phyloP scores from a whole-genome alignment of 352 stramenopile genomes.

The Globisporangium emineosum region DNA sequence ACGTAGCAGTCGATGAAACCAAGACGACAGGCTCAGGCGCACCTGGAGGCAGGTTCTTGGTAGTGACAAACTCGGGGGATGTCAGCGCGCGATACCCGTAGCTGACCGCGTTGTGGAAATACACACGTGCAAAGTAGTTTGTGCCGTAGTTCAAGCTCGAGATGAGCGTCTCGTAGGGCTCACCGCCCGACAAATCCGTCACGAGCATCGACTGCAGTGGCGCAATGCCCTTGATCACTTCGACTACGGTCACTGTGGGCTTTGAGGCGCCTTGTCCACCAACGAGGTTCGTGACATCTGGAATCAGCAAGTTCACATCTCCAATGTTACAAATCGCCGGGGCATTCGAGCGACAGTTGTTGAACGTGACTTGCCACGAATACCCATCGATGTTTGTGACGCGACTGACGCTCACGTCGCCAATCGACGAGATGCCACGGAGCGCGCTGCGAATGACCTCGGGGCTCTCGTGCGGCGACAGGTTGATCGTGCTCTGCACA shows the following conservation, averaged over 20 bases:
- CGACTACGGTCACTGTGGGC: conserved; percentile 44
- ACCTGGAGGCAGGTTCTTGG: conserved; percentile 87
- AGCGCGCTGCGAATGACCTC: conserved; percentile 44
- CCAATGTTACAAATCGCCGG: conserved; percentile 90
- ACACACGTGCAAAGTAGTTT: conserved; percentile 89
- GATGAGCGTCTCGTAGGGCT: conserved; percentile 68
- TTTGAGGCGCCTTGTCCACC: conserved; percentile 34
- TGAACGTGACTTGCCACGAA: conserved; percentile 90
- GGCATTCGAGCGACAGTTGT: conserved; percentile 61
- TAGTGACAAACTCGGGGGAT: conserved; percentile 72
- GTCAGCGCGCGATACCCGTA: conserved; percentile 76
- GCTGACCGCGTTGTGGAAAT: conserved; percentile 87
- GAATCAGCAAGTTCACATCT: conserved; percentile 62
- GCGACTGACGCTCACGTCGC: conserved; percentile 60
- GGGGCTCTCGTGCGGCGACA: conserved; percentile 58
- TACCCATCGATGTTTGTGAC: conserved; percentile 67
- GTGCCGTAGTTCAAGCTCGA: conserved; percentile 76
- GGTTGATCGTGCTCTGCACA: conserved; percentile 33
- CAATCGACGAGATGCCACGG: conserved; percentile 46
- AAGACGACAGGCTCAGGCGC: conserved; percentile 84
- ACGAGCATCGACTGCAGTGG: conserved; percentile 46
- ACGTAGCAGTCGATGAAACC: conserved; percentile 83
- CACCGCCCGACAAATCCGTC: conserved; percentile 74
- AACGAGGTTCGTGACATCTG: conserved; percentile 37
- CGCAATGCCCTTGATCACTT: conserved; percentile 53